Evolutionary conservation across 768 basidiomycete species (phyloP).

Genomic region (Chalciporus piperatus): DNA sequence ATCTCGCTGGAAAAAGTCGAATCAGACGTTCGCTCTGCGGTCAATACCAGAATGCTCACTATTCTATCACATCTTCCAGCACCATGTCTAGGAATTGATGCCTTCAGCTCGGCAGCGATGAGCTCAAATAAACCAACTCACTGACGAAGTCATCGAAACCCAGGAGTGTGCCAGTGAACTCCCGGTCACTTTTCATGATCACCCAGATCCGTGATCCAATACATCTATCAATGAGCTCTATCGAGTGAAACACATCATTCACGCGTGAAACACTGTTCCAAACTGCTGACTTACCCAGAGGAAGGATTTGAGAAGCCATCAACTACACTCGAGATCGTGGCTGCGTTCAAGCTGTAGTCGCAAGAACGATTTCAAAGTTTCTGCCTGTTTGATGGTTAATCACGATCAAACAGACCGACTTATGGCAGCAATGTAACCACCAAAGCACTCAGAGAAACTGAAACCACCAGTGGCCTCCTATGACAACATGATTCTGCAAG

Average conservation of each 20-base stretch:
- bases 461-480: slow-evolving; percentile 19
- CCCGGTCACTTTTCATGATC: slow-evolving; percentile 95
- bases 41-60: slow-evolving; percentile 49
- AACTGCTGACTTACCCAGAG: slow-evolving; percentile 58
- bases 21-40: not conserved
- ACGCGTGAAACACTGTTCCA: not conserved
- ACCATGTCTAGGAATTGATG: slow-evolving; percentile 68
- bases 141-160: slow-evolving; percentile 99
- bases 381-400: no score
- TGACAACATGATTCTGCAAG: slow-evolving; percentile 18
- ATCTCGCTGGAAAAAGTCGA: slow-evolving; percentile 58
- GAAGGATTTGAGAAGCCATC: slow-evolving; percentile 93
- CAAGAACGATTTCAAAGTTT: no score
- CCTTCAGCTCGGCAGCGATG: not conserved
- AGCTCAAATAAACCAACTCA: slow-evolving; percentile 47
- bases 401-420: no score
- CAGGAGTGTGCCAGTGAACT: slow-evolving; percentile 91
- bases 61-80: slow-evolving; percentile 94
- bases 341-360: slow-evolving; percentile 1
- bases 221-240: slow-evolving; percentile 95
- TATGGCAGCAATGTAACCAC: no score
- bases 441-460: not conserved
- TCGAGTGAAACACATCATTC: not conserved
- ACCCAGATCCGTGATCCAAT: slow-evolving; percentile 98
- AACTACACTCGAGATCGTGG: not conserved